Evolutionary conservation across 257 asterid species (phyloP).

Genomic region (Orobanche coerulescens): DNA sequence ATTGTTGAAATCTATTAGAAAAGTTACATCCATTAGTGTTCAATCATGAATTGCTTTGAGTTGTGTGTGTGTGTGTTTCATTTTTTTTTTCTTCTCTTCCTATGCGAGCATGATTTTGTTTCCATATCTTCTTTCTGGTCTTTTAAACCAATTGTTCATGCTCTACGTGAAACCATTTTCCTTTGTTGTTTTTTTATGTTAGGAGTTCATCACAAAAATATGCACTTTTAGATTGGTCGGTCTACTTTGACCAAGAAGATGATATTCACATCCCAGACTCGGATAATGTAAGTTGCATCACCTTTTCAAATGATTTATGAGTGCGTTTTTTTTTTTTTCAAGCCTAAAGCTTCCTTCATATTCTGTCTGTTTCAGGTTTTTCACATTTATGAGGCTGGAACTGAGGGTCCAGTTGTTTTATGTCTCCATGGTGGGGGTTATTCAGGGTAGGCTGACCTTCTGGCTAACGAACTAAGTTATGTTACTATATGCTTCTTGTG

Average conservation of each 20-base stretch:
- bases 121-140: background rate
- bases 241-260: constrained; percentile 78
- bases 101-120: constrained; percentile 11
- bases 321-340: constrained; percentile 2
- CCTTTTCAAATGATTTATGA: constrained; percentile 6
- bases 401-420: constrained; percentile 81
- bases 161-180: background rate
- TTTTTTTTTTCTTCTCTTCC: background rate
- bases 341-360: constrained; percentile 16
- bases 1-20: background rate
- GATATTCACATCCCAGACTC: constrained; percentile 66
- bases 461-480: background rate
- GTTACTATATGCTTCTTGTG: background rate
- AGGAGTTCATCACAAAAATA: constrained; percentile 72
- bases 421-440: constrained; percentile 99
- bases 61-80: background rate
- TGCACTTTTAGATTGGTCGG: constrained; percentile 69
- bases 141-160: too few species aligned
- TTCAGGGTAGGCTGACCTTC: constrained; percentile 57
- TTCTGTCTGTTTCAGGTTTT: constrained; percentile 56
- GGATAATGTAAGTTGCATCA: constrained; percentile 52
- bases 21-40: background rate
- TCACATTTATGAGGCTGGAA: constrained; percentile 78
- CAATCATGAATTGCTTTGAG: background rate
- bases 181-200: constrained; percentile 15